phyloP scores from a whole-genome alignment of 1,284 basidiomycete genomes.

The Heterobasidion annosum region DNA sequence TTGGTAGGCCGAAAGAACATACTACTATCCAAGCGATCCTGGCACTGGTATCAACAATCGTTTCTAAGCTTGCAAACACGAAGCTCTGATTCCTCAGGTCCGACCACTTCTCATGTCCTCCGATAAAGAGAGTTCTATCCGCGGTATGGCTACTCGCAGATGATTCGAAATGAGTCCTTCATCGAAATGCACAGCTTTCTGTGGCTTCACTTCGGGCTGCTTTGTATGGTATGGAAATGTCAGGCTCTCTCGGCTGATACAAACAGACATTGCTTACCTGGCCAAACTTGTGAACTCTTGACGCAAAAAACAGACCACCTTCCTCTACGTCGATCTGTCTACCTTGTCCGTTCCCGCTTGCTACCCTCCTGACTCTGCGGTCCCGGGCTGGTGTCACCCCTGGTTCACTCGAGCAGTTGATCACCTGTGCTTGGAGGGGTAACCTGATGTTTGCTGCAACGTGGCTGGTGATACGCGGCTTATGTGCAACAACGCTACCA shows the following conservation, averaged over 20 bases:
- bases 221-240: background rate
- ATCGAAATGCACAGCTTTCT: background rate
- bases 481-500: constrained; percentile 5
- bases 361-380: background rate
- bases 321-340: constrained; percentile 2
- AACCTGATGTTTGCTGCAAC: constrained; percentile 10
- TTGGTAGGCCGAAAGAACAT: no score
- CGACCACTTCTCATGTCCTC: background rate
- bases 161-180: constrained; percentile 4
- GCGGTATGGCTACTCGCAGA: constrained; percentile 10
- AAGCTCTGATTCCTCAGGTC: background rate
- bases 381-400: background rate
- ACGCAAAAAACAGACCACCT: constrained; percentile 9
- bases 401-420: background rate
- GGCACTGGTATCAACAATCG: no score
- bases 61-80: no score
- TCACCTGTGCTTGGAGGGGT: constrained; percentile 9
- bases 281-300: constrained; percentile 4
- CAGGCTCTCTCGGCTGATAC: background rate
- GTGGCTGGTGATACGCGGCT: constrained; percentile 9
- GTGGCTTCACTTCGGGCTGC: background rate
- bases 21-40: no score
- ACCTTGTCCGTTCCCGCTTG: background rate
- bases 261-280: background rate
- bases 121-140: constrained; percentile 2